Evolutionary conservation across 2,329 filamentous ascomycete genomes (phyloP), one percentile per base, ranked within the genome.

Genomic region (Thielaviopsis punctulata): DNA sequence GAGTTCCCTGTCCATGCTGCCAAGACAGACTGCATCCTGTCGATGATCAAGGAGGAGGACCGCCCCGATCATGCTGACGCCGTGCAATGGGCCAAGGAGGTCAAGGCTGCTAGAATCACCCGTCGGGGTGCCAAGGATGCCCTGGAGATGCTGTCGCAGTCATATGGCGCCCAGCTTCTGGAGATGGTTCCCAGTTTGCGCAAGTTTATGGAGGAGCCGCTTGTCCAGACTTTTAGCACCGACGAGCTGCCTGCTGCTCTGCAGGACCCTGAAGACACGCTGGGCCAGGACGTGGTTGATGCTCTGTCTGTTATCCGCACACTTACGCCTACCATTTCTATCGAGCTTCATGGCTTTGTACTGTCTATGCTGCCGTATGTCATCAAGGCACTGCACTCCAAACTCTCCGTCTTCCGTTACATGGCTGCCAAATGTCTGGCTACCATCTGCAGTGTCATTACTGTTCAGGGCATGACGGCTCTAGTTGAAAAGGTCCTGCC

Each of bases 381-480:
- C 51, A 86, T 88, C 59, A 90, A 84, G 65, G 90, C 87, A 3
- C 72, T 98, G 44, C 86, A 90, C 59, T 94, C 86, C 19, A 79
- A 83, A 59, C 73, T 96, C 13, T 93, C 92, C 2, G 87, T 98
- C 2, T 86, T 98, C 63, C 79, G 92, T 39, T 98, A 98, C 66
- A 92, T 90, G 67, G 92, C 92, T 22, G 92, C 92, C 0, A 98
- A 98, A 65, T 96, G 92, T 63, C 80, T 98, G 64, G 93, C 92
- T 8, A 98, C 92, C 1, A 84, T 96, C 45, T 98, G 93, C 72
- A 98, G 90, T 63, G 84, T 96, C 58, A 93, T 98, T 59, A 86
- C 87, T 0, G 84, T 96, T 4, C 82, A 94, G 57, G 92, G 87
- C 50, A 95, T 98, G 82, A 98, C 90, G 0, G 88, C 90, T 63